These are phyloP conservation scores for Apophysomyces sp. DNA, from an alignment of 371 early-diverging fungal genomes.

Conservation along the genomic window DNA sequence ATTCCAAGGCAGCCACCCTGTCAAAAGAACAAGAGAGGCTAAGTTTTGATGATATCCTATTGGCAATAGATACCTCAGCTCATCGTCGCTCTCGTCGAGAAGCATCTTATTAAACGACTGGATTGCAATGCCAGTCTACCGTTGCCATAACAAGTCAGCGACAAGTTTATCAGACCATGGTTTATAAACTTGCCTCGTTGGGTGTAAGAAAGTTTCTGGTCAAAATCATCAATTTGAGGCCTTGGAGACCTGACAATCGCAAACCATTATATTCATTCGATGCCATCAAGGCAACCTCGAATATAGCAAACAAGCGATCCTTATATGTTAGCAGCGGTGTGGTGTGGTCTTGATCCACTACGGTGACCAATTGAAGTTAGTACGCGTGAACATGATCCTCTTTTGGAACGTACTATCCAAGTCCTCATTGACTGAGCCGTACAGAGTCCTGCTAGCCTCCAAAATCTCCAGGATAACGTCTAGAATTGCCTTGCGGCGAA, in stretches of 20 bases:
- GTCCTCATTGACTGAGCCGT: constrained; percentile 51
- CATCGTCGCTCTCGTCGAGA: constrained; percentile 50
- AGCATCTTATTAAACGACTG: constrained; percentile 60
- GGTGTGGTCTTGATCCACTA: constrained; percentile 41
- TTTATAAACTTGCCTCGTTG: constrained; percentile 46
- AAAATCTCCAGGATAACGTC: constrained; percentile 70
- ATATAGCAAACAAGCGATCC: constrained; percentile 67
- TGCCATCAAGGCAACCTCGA: constrained; percentile 50
- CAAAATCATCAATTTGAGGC: constrained; percentile 64
- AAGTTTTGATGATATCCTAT: background rate
- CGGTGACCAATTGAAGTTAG: too few relatives aligned
- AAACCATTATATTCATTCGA: constrained; percentile 75
- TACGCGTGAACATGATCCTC: too few relatives aligned
- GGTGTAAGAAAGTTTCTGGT: constrained; percentile 54
- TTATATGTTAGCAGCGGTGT: constrained; percentile 66
- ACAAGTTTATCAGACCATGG: background rate
- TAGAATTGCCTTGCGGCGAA: constrained; percentile 60
- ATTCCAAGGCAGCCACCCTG: constrained; percentile 24
- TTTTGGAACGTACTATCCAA: constrained; percentile 37
- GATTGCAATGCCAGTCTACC: constrained; percentile 49
- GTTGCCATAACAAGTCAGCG: background rate
- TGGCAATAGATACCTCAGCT: constrained; percentile 38
- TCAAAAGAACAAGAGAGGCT: background rate
- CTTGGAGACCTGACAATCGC: constrained; percentile 65
- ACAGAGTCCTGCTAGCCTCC: constrained; percentile 58